These are phyloP conservation scores for Ganoderma boninense DNA, from an alignment of 1,284 basidiomycete species.

Conservation along the genomic window DNA sequence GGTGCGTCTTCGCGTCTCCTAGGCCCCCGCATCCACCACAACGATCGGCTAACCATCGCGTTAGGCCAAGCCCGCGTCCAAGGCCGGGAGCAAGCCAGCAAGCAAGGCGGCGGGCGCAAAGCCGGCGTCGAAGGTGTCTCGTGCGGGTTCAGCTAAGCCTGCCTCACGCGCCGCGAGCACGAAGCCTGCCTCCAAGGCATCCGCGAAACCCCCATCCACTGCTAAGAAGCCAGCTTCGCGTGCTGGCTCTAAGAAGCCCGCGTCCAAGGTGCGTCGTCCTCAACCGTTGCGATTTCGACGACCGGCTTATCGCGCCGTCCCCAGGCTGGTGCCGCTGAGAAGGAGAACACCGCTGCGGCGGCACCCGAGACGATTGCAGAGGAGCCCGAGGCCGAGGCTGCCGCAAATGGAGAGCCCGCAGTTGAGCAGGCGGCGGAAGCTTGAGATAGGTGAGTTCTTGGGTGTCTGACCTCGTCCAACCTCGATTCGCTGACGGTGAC, in stretches of 20 bases:
- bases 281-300: conserved; percentile 1
- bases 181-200: conserved; percentile 41
- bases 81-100: conserved; percentile 33
- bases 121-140: conserved; percentile 43
- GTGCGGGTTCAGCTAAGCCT: conserved; percentile 41
- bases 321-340: conserved; percentile 36
- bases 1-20: conserved; percentile 32
- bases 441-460: conserved; percentile 29
- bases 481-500: conserved; percentile 13
- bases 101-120: conserved; percentile 41
- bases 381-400: conserved; percentile 46
- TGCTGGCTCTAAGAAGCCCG: conserved; percentile 44
- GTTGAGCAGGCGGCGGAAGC: conserved; percentile 27
- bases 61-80: conserved; percentile 40
- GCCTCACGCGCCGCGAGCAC: conserved; percentile 37
- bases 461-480: background rate
- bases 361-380: conserved; percentile 45
- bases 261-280: conserved; percentile 30
- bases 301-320: conserved; percentile 19
- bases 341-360: conserved; percentile 37
- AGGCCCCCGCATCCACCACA: background rate
- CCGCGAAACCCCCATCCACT: conserved; percentile 43
- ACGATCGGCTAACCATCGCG: conserved; percentile 17
- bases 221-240: conserved; percentile 45
- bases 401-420: conserved; percentile 34